phyloP scores from a whole-genome alignment of 257 asterid species.

The Linderniella brevidens region DNA sequence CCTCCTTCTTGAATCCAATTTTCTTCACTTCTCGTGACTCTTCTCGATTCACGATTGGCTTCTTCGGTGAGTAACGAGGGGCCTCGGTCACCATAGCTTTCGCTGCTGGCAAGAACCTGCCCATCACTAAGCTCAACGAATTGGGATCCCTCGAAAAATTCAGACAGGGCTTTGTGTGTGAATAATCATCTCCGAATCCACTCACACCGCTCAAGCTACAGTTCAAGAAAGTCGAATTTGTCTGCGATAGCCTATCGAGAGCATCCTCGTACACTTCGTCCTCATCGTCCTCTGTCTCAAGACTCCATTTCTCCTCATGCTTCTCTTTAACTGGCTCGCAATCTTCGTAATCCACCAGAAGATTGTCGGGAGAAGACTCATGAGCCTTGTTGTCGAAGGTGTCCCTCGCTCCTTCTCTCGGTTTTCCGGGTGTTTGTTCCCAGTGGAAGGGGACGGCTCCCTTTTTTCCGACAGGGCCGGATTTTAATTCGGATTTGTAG shows the following conservation, averaged over 20 bases:
- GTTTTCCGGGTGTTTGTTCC: conserved; percentile 77
- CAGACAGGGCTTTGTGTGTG: conserved; percentile 17
- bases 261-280: conserved; percentile 63
- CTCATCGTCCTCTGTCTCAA: conserved; percentile 30
- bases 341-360: conserved; percentile 25
- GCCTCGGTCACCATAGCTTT: conserved; percentile 63
- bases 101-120: conserved; percentile 88
- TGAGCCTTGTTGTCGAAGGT: conserved; percentile 53
- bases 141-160: conserved; percentile 22
- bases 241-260: conserved; percentile 43
- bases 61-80: conserved; percentile 43
- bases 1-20: conserved; percentile 9
- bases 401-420: conserved; percentile 35
- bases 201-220: conserved; percentile 65
- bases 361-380: too few relatives aligned
- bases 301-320: conserved; percentile 14
- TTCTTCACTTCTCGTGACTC: conserved; percentile 24
- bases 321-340: conserved; percentile 14
- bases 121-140: conserved; percentile 62
- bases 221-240: conserved; percentile 55
- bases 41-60: conserved; percentile 20
- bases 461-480: conserved; percentile 63
- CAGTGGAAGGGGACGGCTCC: conserved; percentile 73
- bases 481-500: conserved; percentile 46
- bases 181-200: conserved; percentile 40